Percentiles rank a stretch among this genome's conserved stretches.
phyloP scores from a whole-genome alignment of 352 stramenopile species.

The Pythium brachiatum region DNA sequence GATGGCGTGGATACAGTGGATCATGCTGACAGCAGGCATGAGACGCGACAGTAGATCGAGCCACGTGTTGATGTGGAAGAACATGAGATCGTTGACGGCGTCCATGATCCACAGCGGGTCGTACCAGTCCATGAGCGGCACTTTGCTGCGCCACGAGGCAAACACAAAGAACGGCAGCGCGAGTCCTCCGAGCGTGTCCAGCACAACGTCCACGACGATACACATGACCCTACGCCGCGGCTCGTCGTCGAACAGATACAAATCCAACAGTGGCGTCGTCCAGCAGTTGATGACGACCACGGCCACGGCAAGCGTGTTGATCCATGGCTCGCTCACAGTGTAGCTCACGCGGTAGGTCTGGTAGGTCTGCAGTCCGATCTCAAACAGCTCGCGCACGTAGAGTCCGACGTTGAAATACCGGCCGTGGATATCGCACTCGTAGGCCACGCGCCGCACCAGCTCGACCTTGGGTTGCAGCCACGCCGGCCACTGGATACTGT shows the following conservation, averaged over 20 bases:
- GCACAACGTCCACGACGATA: constrained; percentile 28
- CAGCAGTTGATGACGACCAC: constrained; percentile 41
- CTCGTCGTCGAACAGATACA: constrained; percentile 7
- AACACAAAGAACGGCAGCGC: constrained; percentile 12
- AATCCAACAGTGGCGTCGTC: constrained; percentile 35
- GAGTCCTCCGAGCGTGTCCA: constrained; percentile 27
- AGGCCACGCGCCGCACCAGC: neutral
- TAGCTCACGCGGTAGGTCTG: constrained; percentile 27
- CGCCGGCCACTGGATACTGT: neutral
- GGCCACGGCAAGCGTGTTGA: constrained; percentile 23
- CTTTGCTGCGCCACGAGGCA: constrained; percentile 7
- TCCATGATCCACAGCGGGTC: constrained; percentile 12
- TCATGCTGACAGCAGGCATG: constrained; percentile 10
- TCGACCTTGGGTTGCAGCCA: neutral
- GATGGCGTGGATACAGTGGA: constrained; percentile 15
- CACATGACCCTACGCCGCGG: constrained; percentile 31
- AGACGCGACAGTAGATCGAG: constrained; percentile 9
- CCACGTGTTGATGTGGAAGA: constrained; percentile 19
- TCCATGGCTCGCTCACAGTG: constrained; percentile 14
- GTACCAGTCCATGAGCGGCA: constrained; percentile 7
- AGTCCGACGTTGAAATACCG: constrained; percentile 11
- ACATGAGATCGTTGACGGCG: constrained; percentile 17
- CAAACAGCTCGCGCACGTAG: constrained; percentile 11
- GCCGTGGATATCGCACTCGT: constrained; percentile 5
- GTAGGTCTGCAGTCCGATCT: constrained; percentile 27